Conservation (phyloP, 768 basidiomycete species). For the Boletus coccyginus region DNA sequence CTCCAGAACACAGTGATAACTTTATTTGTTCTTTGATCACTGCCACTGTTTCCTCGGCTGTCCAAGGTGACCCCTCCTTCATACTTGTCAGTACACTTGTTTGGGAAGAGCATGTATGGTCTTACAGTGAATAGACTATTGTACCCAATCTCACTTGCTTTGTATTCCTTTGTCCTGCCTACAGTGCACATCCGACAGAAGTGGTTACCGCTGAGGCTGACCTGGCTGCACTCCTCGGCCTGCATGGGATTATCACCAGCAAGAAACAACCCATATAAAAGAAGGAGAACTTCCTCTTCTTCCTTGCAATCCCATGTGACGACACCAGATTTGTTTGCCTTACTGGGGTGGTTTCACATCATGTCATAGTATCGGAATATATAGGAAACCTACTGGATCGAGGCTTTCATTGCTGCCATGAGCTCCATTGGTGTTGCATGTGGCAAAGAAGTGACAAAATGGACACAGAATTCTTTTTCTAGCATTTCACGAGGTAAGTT, state of each 20-base stretch:
- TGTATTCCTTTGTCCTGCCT: slow-evolving; percentile 35
- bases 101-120: neutral
- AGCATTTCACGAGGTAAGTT: too few species aligned
- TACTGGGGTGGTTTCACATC: neutral
- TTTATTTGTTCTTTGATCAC: too few species aligned
- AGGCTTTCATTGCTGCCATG: slow-evolving; percentile 26
- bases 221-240: slow-evolving; percentile 31
- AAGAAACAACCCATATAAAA: slow-evolving; percentile 21
- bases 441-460: slow-evolving; percentile 33
- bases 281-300: slow-evolving; percentile 16
- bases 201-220: slow-evolving; percentile 38
- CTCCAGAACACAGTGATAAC: too few species aligned
- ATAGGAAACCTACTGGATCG: slow-evolving; percentile 14
- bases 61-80: too few species aligned
- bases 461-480: slow-evolving; percentile 11
- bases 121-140: slow-evolving; percentile 32
- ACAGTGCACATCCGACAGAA: slow-evolving; percentile 40
- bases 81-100: too few species aligned
- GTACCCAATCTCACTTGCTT: slow-evolving; percentile 35
- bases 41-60: too few species aligned
- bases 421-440: slow-evolving; percentile 33
- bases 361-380: neutral
- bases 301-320: slow-evolving; percentile 28
- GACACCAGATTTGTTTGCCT: slow-evolving; percentile 9
- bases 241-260: slow-evolving; percentile 40